Evolutionary conservation across 805 yeast genomes (phyloP).

Genomic region (Pichia phayaonensis): DNA sequence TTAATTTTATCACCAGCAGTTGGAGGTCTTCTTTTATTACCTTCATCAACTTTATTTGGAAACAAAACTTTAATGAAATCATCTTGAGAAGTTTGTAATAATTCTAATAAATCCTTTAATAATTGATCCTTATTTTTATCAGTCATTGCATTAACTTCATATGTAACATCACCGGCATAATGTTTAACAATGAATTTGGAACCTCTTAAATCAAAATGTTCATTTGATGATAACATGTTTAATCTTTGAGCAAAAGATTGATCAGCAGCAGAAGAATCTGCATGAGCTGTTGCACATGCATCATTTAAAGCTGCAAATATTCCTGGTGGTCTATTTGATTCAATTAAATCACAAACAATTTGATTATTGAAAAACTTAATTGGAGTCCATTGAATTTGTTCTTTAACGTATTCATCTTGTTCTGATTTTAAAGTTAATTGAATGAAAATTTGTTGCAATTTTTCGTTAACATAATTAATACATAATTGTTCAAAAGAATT

Average conservation of each 20-base stretch:
- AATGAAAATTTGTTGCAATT: constrained; percentile 92
- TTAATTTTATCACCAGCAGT: constrained; percentile 96
- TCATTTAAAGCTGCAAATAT: constrained; percentile 94
- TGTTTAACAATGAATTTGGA: constrained; percentile 87
- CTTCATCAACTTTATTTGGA: constrained; percentile 57
- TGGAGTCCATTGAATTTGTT: constrained; percentile 95
- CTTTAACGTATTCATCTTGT: constrained; percentile 95
- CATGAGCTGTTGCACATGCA: constrained; percentile 97
- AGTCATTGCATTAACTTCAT: constrained; percentile 83
- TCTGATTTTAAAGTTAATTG: constrained; percentile 93
- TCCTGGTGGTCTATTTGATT: constrained; percentile 91
- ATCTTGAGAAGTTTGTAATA: constrained; percentile 66
- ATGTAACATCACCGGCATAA: constrained; percentile 97
- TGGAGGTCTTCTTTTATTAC: constrained; percentile 76
- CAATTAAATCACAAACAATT: constrained; percentile 94
- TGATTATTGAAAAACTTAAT: constrained; percentile 93
- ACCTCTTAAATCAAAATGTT: constrained; percentile 84
- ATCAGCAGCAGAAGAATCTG: constrained; percentile 94
- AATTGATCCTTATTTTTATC: constrained; percentile 95
- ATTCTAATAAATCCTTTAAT: constrained; percentile 77
- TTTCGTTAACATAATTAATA: constrained; percentile 93
- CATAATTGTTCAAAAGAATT: constrained; percentile 94
- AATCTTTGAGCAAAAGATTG: constrained; percentile 91
- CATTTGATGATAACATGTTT: constrained; percentile 71
- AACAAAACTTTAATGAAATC: constrained; percentile 51